Evolutionary conservation across 179 eudicot species (phyloP), one percentile per base, ranked within the genome.

Genomic region (Amaranthus tricolor): DNA sequence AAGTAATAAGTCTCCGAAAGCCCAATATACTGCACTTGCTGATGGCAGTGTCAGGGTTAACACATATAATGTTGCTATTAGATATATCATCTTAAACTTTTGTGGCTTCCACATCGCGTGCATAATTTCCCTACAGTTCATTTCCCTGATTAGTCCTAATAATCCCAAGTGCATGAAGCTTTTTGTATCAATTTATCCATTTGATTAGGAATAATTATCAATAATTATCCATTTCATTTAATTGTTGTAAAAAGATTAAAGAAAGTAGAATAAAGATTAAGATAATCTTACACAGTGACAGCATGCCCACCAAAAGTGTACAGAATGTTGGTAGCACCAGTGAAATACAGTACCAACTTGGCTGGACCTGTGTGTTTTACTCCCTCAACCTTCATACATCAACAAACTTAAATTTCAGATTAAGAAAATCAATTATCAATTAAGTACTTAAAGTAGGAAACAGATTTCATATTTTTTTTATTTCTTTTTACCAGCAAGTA

Each of bases 41-140:
- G 98, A 93, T 61, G 98, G 98, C 5, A 93, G 81, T 8, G 98
- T 93, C 72, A 93, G 81, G 17, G 98, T 93, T 21, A 91, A 68
- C 71, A 93, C 98, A 79, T 93, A 93, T 7, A 91, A 19, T 24
- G 98, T 93, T 54, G 98, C 98, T 7, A 86, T 55, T 75, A 93
- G 71, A 77, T 93, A 93, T 72, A 93, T 88, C 56, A 78, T 49
- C 85, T 93, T 93, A 89, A 93, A 93, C 71, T 93, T 93, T 67
- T 88, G 97, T 56, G 98, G 98, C 80, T 93, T 93, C 98, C 97
- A 92, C 97, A 92, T 92, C 6, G 97, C 97, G 59, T 90, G 97
- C 97, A 92, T 92, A 78, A 91, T 93, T 77, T 89, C 96, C 85
- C 98, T 93, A 73, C 66, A 68, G 4, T 52, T 17, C 6, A 13